phyloP scores from a whole-genome alignment of 2,329 filamentous ascomycete genomes.

The Penicillium sp. region DNA sequence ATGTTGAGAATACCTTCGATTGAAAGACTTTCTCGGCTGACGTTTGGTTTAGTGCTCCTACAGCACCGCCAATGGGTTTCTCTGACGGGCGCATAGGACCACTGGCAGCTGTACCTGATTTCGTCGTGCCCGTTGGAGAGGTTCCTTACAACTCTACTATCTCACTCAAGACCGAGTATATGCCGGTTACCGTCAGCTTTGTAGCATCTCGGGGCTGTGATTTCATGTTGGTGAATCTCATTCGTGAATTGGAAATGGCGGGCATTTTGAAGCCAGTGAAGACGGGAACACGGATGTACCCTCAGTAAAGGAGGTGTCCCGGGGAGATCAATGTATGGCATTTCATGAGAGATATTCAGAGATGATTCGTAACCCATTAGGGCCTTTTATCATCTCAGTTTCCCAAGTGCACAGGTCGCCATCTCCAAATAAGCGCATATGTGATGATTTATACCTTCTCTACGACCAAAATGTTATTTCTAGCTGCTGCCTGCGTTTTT shows the following conservation, averaged over 20 bases:
- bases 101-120: conserved; percentile 27
- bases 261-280: conserved; percentile 26
- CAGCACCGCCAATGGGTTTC: conserved; percentile 22
- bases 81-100: conserved; percentile 19
- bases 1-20: not conserved
- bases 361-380: conserved; percentile 22
- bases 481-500: conserved; percentile 36
- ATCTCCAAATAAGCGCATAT: conserved; percentile 34
- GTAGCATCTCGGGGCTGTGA: conserved; percentile 33
- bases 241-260: conserved; percentile 24
- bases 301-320: not conserved
- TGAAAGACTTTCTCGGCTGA: not conserved
- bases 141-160: conserved; percentile 26
- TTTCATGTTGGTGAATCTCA: conserved; percentile 29
- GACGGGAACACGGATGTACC: conserved; percentile 23
- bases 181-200: conserved; percentile 35
- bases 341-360: not conserved
- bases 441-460: conserved; percentile 37
- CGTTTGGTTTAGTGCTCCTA: conserved; percentile 6
- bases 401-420: conserved; percentile 25
- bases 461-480: conserved; percentile 36
- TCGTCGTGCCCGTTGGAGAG: conserved; percentile 29
- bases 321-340: not conserved
- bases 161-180: conserved; percentile 27
- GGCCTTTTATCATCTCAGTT: conserved; percentile 34